phyloP scores from a whole-genome alignment of 1,284 basidiomycete species.

The Singerocomus rubriflavus region DNA sequence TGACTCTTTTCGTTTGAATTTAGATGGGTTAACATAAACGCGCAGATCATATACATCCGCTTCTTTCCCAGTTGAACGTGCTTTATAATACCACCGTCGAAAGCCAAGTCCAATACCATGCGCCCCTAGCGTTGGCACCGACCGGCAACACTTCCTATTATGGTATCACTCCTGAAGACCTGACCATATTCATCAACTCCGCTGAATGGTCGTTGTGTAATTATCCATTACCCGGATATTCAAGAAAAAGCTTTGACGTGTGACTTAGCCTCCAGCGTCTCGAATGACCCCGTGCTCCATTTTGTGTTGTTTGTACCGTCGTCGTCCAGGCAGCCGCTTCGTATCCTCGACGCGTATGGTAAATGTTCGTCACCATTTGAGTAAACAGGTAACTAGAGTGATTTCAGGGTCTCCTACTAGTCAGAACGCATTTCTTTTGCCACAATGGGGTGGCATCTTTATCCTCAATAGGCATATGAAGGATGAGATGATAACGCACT shows the following conservation, averaged over 20 bases:
- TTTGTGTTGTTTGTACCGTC: conserved; percentile 92
- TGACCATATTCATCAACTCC: conserved; percentile 92
- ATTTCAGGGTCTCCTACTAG: conserved; percentile 41
- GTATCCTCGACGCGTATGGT: conserved; percentile 63
- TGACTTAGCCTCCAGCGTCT: conserved; percentile 68
- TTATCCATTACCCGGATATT: conserved; percentile 18
- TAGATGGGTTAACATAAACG: conserved; percentile 14
- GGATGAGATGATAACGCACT: conserved; percentile 27
- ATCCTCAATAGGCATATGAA: conserved; percentile 63
- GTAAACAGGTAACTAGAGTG: conserved; percentile 9
- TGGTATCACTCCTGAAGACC: conserved; percentile 72
- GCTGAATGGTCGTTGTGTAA: conserved; percentile 93
- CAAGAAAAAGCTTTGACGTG: conserved; percentile 12
- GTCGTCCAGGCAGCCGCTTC: conserved; percentile 61
- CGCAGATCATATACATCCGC: conserved; percentile 68
- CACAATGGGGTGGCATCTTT: conserved; percentile 93
- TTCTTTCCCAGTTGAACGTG: conserved; percentile 55
- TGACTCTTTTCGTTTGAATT: conserved; percentile 7
- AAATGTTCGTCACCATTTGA: conserved; percentile 14
- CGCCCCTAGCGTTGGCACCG: conserved; percentile 83
- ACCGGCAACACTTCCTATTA: conserved; percentile 39
- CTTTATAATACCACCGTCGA: conserved; percentile 92
- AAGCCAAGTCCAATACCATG: conserved; percentile 91
- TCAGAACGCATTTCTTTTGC: conserved; percentile 80
- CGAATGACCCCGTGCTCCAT: conserved; percentile 90